Evolutionary conservation across 148 eudicot species (phyloP).

Genomic region (Cornus kousa): DNA sequence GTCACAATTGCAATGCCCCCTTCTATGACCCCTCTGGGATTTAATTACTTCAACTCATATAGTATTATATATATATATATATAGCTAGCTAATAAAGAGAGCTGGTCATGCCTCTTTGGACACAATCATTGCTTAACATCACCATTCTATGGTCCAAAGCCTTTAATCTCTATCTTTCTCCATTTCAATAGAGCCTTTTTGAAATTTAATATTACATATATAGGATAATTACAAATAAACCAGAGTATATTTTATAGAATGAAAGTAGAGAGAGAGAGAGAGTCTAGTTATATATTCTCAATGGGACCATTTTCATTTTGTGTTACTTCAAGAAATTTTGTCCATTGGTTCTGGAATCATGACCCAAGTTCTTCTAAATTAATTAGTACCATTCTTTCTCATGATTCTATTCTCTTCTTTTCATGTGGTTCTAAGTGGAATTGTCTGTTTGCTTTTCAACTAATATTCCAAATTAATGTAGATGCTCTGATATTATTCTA

Average conservation of each 20-base stretch:
- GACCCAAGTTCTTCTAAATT: neutral
- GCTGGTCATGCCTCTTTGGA: slow-evolving; percentile 24
- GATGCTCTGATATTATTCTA: slow-evolving; percentile 16
- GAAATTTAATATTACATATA: neutral
- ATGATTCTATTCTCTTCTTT: slow-evolving; percentile 28
- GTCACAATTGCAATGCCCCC: slow-evolving; percentile 6
- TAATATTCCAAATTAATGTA: slow-evolving; percentile 8
- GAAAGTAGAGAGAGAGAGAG: neutral
- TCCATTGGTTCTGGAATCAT: neutral
- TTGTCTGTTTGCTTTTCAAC: slow-evolving; percentile 4
- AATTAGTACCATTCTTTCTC: slow-evolving; percentile 23
- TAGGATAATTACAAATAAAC: neutral
- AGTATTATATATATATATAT: neutral
- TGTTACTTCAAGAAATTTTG: neutral
- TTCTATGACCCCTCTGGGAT: neutral
- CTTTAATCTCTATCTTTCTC: slow-evolving; percentile 5
- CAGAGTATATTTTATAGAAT: neutral
- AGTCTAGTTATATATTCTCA: neutral
- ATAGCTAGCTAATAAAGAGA: slow-evolving; percentile 2
- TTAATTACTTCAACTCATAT: neutral
- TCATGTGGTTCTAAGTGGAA: slow-evolving; percentile 16
- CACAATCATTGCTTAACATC: slow-evolving; percentile 34
- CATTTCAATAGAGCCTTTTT: neutral
- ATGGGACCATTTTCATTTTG: neutral
- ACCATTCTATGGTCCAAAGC: slow-evolving; percentile 3